Base-by-base conservation (phyloP, 805 yeast species). In the Ogataea henricii region DNA sequence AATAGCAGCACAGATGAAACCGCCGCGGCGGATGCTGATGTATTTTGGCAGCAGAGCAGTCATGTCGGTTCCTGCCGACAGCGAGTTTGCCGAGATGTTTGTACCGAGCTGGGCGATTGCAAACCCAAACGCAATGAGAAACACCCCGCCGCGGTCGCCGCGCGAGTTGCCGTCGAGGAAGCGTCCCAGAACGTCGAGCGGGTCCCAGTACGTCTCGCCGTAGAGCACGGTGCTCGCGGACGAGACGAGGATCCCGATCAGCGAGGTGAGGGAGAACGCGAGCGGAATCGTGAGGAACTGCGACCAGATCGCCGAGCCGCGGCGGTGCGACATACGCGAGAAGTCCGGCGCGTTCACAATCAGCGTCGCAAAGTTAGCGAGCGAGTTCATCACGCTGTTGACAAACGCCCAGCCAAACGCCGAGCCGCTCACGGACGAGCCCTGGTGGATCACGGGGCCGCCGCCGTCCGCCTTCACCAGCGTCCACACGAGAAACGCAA, bases 271-370 rank as follows among this genome's bases (percentile, higher is more conserved):
- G 3, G 91, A 85, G 67, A 88, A 89, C 57, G 88, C 79, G 14
- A 86, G 51, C 29, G 96, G 96, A 52, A 90, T 81, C 1, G 92
- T 73, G 35, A 85, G 59, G 36, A 74, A 60, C 64, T 83, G 89
- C 1, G 89, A 76, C 65, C 76, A 73, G 13, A 72, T 59, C 2
- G 84, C 74, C 16, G 79, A 70, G 32, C 58, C 64, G 41, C 76
- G 73, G 16, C 79, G 81, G 53, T 74, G 78, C 8, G 96, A 86
- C 69, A 89, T 85, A 66, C 97, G 80, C 18, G 96, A 77, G 66
- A 89, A 89, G 72, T 89, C 97, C 1, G 96, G 95, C 10, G 94
- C 87, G 67, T 89, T 89, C 45, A 86, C 78, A 60, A 90, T 86
- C 22, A 39, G 25, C 14, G 42, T 39, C 4, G 42, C 42, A 29